These are phyloP conservation scores for Ilyonectria mors-panacis DNA, from an alignment of 2,329 filamentous ascomycete genomes.

Conservation along the genomic window DNA sequence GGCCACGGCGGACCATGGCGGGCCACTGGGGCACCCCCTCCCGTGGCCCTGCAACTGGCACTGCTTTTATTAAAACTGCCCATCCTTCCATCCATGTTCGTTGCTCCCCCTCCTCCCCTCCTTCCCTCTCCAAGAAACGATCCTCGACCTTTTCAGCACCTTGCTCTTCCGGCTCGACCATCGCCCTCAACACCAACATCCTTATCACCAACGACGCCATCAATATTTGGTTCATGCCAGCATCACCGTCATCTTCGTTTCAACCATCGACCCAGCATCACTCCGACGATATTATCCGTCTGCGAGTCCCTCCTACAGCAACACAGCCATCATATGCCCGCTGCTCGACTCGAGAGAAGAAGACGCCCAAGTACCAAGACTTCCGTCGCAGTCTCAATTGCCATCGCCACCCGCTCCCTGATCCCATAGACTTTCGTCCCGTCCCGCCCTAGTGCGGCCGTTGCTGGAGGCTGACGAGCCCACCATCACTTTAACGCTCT, in stretches of 20 bases:
- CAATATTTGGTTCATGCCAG: slow-evolving; percentile 45
- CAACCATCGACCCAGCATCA: slow-evolving; percentile 35
- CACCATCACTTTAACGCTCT: slow-evolving; percentile 40
- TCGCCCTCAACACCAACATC: slow-evolving; percentile 33
- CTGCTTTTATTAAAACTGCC: slow-evolving; percentile 51
- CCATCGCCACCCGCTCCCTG: slow-evolving; percentile 38
- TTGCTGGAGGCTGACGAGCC: slow-evolving; percentile 44
- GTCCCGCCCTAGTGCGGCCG: slow-evolving; percentile 51
- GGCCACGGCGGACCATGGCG: slow-evolving; percentile 24
- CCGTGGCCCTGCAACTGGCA: slow-evolving; percentile 45
- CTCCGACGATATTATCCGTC: slow-evolving; percentile 34
- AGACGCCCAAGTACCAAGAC: slow-evolving; percentile 45
- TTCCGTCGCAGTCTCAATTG: slow-evolving; percentile 30
- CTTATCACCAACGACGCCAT: slow-evolving; percentile 22
- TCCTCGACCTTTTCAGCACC: slow-evolving; percentile 40
- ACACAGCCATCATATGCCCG: slow-evolving; percentile 41
- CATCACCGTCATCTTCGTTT: slow-evolving; percentile 45
- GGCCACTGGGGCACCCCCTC: slow-evolving; percentile 33
- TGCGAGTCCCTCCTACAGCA: slow-evolving; percentile 29
- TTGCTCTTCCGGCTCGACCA: slow-evolving; percentile 34
- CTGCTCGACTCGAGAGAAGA: slow-evolving; percentile 40
- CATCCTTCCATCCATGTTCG: slow-evolving; percentile 48
- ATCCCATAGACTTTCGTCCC: slow-evolving; percentile 41
- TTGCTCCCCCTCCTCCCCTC: slow-evolving; percentile 47
- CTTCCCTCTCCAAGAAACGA: slow-evolving; percentile 43